Evolutionary conservation across 2,329 filamentous ascomycete genomes (phyloP), one percentile per base, ranked within the genome.

Genomic region (Cercospora sp.): DNA sequence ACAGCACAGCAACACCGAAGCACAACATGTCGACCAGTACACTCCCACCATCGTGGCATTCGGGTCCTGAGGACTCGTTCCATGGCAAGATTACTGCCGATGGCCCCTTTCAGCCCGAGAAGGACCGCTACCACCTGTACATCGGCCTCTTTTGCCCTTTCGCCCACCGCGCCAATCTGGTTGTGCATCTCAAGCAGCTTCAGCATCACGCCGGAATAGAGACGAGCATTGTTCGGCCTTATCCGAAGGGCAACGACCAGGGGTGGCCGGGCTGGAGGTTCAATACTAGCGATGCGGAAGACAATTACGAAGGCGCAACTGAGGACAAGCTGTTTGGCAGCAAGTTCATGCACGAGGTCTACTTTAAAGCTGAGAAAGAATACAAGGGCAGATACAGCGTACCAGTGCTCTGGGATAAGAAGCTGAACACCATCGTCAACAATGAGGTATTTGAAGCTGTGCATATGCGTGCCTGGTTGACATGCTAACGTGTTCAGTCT

Each of bases 191-290:
- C 60, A 87, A 88, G 73, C 85, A 85, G 36, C 81, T 90, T 2
- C 80, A 84, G 36, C 77, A 83, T 10, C 79, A 85, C 39, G 76
- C 75, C 5, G 75, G 74, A 8, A 84, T 90, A 53, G 81, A 84
- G 5, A 73, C 88, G 20, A 87, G 85, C 1, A 80, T 90, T 3
- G 87, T 90, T 1, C 86, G 86, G 71, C 85, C 89, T 0, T 91
- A 90, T 69, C 89, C 89, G 0, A 91, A 91, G 75, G 88, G 87
- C 61, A 84, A 89, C 71, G 82, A 85, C 18, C 83, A 85, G 7
- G 88, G 88, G 36, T 90, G 87, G 86, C 86, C 86, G 0, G 88
- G 87, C 13, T 89, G 87, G 87, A 81, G 82, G 31, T 90, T 91
- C 72, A 78, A 78, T 51, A 70, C 75, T n/a, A 77, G 78, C 76